Base-by-base conservation (phyloP, 1,284 basidiomycete species). In the Peniophora sp. region DNA sequence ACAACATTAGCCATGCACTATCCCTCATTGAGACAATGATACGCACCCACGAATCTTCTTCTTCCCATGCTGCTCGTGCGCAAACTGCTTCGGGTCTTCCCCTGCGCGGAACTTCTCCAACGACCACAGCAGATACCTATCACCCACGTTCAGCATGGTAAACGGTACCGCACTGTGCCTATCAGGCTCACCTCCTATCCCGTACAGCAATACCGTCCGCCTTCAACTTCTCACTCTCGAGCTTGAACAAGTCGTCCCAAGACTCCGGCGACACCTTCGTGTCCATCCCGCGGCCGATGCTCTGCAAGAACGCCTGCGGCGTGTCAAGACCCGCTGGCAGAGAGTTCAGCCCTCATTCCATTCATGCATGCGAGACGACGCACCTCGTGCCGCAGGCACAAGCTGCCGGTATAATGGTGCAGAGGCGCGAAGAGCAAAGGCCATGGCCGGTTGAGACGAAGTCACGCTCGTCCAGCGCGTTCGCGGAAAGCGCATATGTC, bases 71-170 rank as follows among this genome's bases (percentile, higher is more conserved):
- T 75, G 63, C 48, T 82, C 78, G 56, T 86, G 78, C 3, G 81
- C 83, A 63, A 89, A 88, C 12, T 75, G 70, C 19, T 68, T 60
- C 2, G 85, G 71, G 1, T 78, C 67, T 36, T 72, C 58, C 1
- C 79, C 81, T 53, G 74, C 72, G 35, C 86, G 74, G 64, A 76
- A 92, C 61, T 87, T 90, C 60, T 88, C 81, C 78, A 90, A 81
- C 56, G 83, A 82, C 89, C 89, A 91, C 16, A 92, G 67, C 53
- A 90, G 78, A 59, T 90, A 91, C 59, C 87, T 89, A 55, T 25
- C 41, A n/a, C 51, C 54, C 34, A 27, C 44, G 17, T 50, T 47
- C 20, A 35, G 6, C 16, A 48, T 14, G 3, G n/a, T 45, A 41
- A 47, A 20, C 34, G 45, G 27, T 22, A 51, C n/a, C n/a, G n/a